phyloP scores from a whole-genome alignment of 1,139 yeast species.

The Kurtzmaniella natalensis region DNA sequence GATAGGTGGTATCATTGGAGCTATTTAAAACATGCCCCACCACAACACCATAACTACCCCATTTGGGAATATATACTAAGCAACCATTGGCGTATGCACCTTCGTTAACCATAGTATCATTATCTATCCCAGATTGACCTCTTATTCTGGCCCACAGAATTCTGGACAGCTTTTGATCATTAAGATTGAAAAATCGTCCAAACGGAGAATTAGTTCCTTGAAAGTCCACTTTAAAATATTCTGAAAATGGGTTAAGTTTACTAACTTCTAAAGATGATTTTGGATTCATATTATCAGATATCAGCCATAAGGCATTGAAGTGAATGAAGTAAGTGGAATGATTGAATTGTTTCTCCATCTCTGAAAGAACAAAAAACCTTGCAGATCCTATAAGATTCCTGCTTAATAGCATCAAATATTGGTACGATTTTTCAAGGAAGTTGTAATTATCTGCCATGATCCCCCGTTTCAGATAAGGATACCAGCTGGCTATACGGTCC shows the following conservation, averaged over 20 bases:
- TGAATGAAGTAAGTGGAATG: conserved; percentile 14
- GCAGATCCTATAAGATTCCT: conserved; percentile 4
- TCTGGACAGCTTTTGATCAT: conserved; percentile 8
- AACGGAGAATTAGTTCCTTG: not conserved
- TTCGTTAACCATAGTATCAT: not conserved
- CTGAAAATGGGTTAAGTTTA: conserved; percentile 1
- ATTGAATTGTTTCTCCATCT: conserved; percentile 11
- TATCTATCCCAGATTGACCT: not conserved
- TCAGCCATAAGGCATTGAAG: conserved; percentile 13
- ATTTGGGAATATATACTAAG: conserved; percentile 15
- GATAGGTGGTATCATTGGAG: conserved; percentile 5
- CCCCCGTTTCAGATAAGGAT: not conserved
- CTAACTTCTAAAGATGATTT: too few species aligned
- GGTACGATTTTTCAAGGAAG: conserved; percentile 1
- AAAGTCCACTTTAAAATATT: conserved; percentile 5
- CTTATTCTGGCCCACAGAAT: conserved; percentile 9
- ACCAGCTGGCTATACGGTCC: not conserved
- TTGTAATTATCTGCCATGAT: not conserved
- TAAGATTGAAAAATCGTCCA: conserved; percentile 7
- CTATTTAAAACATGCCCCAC: conserved; percentile 4
- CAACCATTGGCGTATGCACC: conserved; percentile 9
- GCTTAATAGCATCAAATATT: not conserved
- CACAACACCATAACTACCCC: conserved; percentile 13
- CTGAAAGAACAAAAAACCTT: conserved; percentile 10
- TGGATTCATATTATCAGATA: not conserved